Base-by-base conservation (phyloP, 2,329 filamentous ascomycete genomes). In the Trichoderma atrobrunneum region DNA sequence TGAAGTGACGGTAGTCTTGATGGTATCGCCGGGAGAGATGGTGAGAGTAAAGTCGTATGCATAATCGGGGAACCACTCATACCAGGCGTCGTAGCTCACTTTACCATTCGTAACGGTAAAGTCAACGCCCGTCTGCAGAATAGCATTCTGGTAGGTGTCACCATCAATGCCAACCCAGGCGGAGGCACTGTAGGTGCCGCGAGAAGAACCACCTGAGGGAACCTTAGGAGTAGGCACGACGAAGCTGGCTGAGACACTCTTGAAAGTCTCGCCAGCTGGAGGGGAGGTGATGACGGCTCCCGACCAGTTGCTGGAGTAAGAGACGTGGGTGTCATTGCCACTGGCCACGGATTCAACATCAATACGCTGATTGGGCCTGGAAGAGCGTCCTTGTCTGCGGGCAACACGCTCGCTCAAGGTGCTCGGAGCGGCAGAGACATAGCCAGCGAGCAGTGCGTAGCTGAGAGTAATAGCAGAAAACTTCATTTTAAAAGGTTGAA, bases 121-220 rank as follows among this genome's bases (percentile, higher is more conserved):
- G 36, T 71, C 82, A 70, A 84, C 75, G 43, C 82, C 82, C 5
- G 81, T 80, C 74, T 83, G 82, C 3, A 83, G 77, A 43, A 83
- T 81, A n/a, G 80, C 80, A 12, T 71, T 73, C n/a, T 71, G 74
- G 74, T 80, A 83, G 2, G 80, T 80, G 73, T 84, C 80, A 56
- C 83, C 83, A 61, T 84, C 83, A 68, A 84, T 84, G 24, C 82
- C 83, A 12, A 84, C 82, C 83, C 82, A 84, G 16, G 82, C 82
- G 10, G 82, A 67, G 16, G 65, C 64, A 32, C 56, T 61, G 28
- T 71, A 71, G 12, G 34, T 48, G 10, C 51, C 36, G 16, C 36
- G 24, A 10, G 24, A 24, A 1, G 69, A 56, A 3, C 21, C 10
- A 3, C 61, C 57, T 12, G 32, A 32, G 5, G 69, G 69, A n/a